phyloP scores from a whole-genome alignment of 164 flowering plant species.

The Kalanchoe fedtschenkoi region DNA sequence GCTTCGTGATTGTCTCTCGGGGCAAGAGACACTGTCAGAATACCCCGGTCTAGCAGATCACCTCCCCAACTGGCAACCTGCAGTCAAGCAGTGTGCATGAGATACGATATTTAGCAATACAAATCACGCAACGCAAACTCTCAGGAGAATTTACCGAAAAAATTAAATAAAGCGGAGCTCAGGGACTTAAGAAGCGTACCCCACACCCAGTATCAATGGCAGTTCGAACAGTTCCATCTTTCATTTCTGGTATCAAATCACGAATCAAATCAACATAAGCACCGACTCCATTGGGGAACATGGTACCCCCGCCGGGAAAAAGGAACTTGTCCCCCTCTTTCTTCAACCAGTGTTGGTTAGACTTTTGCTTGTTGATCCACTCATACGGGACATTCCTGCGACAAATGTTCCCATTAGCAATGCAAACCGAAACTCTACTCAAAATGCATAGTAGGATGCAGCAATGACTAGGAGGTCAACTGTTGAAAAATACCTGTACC shows the following conservation, averaged over 20 bases:
- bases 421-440: background rate
- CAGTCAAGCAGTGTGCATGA: background rate
- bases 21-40: constrained; percentile 88
- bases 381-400: constrained; percentile 92
- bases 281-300: constrained; percentile 91
- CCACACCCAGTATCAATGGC: constrained; percentile 92
- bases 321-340: too few relatives aligned
- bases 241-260: constrained; percentile 81
- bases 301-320: constrained; percentile 92
- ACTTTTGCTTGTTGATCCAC: constrained; percentile 94
- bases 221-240: constrained; percentile 79
- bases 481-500: constrained; percentile 80
- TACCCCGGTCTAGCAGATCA: constrained; percentile 78
- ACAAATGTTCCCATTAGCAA: background rate
- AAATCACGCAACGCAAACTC: background rate
- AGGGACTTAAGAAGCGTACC: constrained; percentile 37
- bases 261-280: constrained; percentile 78
- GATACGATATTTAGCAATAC: background rate
- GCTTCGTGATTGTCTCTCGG: constrained; percentile 98
- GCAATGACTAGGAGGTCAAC: too few relatives aligned
- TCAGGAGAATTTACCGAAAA: background rate
- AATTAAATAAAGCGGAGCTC: background rate
- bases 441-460: too few relatives aligned
- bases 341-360: constrained; percentile 92
- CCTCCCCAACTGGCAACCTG: constrained; percentile 99